Percentiles rank a stretch among this genome's conserved stretches.
Conservation (phyloP, 1,284 basidiomycete genomes). For the Anthracocystis panici-leucophaei region DNA sequence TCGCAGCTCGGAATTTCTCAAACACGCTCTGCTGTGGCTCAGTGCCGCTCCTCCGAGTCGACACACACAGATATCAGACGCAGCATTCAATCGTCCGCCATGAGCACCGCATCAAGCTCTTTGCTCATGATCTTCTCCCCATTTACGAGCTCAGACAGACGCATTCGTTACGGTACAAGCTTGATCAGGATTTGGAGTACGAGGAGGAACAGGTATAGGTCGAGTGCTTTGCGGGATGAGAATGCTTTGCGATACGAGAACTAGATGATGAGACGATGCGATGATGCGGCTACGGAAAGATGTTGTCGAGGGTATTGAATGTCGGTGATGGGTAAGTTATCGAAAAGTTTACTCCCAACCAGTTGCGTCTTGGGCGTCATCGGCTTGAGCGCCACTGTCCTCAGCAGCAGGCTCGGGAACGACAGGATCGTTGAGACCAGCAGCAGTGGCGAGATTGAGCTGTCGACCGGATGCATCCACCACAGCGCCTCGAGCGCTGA, state of each 20-base stretch:
- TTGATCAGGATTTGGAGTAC: no score
- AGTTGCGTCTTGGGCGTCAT: not conserved
- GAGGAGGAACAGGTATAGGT: not conserved
- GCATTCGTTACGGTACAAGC: no score
- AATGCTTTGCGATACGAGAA: not conserved
- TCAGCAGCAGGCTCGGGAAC: conserved; percentile 15
- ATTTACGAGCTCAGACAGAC: no score
- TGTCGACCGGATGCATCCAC: conserved; percentile 21
- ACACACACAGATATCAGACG: not conserved
- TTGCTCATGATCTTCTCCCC: no score
- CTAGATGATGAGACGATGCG: not conserved
- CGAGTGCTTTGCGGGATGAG: not conserved
- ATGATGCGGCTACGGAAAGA: not conserved
- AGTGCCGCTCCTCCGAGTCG: not conserved
- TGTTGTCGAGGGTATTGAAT: conserved; percentile 2
- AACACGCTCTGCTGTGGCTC: not conserved
- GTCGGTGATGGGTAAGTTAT: conserved; percentile 1
- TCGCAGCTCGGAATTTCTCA: conserved; percentile 1
- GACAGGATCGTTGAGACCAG: conserved; percentile 16
- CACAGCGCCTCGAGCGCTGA: conserved; percentile 19
- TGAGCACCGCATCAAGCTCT: not conserved
- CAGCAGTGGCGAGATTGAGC: conserved; percentile 44
- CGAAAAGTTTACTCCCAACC: conserved; percentile 12
- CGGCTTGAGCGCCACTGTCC: not conserved
- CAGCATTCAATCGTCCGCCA: not conserved